These are phyloP conservation scores for Suillus weaverae DNA, from an alignment of 768 basidiomycete species.

Conservation along the genomic window DNA sequence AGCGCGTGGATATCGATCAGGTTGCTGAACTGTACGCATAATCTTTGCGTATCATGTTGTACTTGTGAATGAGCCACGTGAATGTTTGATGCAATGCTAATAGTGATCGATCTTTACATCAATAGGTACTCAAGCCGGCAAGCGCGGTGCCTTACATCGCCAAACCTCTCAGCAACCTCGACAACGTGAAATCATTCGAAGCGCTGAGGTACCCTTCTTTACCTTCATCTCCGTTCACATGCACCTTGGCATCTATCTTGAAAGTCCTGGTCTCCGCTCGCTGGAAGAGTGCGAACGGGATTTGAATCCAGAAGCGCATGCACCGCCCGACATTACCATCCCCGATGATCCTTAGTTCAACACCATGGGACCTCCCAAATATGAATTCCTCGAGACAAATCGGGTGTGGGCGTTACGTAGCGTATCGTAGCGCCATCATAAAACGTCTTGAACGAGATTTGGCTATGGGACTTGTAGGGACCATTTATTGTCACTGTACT, in stretches of 20 bases:
- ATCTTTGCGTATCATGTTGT: no score
- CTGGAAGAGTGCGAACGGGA: constrained; percentile 46
- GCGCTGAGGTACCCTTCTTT: no score
- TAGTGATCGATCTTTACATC: no score
- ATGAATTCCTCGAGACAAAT: constrained; percentile 16
- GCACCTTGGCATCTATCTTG: constrained; percentile 37
- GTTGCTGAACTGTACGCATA: no score
- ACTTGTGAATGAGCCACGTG: no score
- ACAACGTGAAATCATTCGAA: no score
- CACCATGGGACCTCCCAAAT: constrained; percentile 14
- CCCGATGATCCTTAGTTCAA: not conserved
- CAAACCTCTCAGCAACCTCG: no score
- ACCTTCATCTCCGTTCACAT: constrained; percentile 28
- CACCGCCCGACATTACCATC: constrained; percentile 28
- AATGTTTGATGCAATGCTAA: no score
- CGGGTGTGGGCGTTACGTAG: not conserved
- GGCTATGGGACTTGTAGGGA: not conserved
- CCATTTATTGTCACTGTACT: constrained; percentile 3
- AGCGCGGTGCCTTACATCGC: no score
- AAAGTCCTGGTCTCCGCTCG: constrained; percentile 49
- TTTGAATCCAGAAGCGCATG: constrained; percentile 33
- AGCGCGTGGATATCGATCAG: no score
- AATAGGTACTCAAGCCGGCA: no score
- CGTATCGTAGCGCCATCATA: constrained; percentile 7
- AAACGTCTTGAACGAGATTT: not conserved